A percentile compares a stretch with the other conserved stretches of the same genome.
Conservation (phyloP, 1,284 basidiomycete genomes). For the Pterulicium gracile region DNA sequence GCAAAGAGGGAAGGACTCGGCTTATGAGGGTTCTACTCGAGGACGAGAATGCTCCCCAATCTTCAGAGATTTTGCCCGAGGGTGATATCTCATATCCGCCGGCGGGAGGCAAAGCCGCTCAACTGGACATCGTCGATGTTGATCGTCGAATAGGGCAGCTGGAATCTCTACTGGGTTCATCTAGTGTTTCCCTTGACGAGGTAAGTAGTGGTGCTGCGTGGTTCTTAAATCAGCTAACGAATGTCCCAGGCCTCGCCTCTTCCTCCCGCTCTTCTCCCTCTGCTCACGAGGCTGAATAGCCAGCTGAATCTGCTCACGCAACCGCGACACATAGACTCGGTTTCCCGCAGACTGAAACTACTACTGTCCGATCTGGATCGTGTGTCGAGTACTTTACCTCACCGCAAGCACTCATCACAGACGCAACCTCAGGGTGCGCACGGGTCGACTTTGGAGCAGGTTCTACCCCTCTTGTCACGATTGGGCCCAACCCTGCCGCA, state of each 20-base stretch:
- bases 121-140: slow-evolving; percentile 57
- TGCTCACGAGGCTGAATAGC: slow-evolving; percentile 74
- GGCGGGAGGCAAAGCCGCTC: too few species aligned
- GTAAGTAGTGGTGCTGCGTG: too few species aligned
- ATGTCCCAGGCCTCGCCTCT: slow-evolving; percentile 46
- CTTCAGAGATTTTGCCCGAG: too few species aligned
- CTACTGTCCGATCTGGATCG: slow-evolving; percentile 90
- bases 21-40: slow-evolving; percentile 53
- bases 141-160: slow-evolving; percentile 73
- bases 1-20: slow-evolving; percentile 51
- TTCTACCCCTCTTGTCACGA: slow-evolving; percentile 71
- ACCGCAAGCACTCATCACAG: slow-evolving; percentile 29
- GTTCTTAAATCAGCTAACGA: background rate
- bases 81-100: too few species aligned
- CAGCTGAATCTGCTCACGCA: slow-evolving; percentile 86
- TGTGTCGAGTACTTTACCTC: slow-evolving; percentile 45
- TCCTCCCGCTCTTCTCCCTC: slow-evolving; percentile 72
- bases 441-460: slow-evolving; percentile 39
- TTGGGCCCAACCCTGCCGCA: slow-evolving; percentile 84
- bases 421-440: slow-evolving; percentile 18
- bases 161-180: slow-evolving; percentile 72
- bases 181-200: slow-evolving; percentile 62
- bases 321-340: slow-evolving; percentile 94
- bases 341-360: slow-evolving; percentile 88
- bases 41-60: too few species aligned